Base-by-base conservation (phyloP, 2,329 filamentous ascomycete genomes). In the Calonectria pseudoturangicola region DNA sequence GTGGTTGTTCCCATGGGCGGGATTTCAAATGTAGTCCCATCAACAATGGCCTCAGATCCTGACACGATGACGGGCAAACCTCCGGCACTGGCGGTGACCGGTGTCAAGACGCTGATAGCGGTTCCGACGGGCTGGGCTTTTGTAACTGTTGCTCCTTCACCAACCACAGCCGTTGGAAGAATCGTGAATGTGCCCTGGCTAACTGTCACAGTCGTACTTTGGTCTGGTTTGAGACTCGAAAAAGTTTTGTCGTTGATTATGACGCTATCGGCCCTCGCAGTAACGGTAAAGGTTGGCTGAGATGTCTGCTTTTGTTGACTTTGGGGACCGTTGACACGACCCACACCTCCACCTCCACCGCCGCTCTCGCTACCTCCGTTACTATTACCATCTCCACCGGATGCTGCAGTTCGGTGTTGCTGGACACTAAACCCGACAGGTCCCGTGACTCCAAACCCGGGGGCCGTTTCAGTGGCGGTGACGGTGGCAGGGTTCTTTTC, bases 401-500 rank as follows among this genome's bases (percentile, higher is more conserved):
- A 21, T 13, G 69, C 72, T 33, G 68, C 73, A 4, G 75, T 76
- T 54, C 72, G 73, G 69, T 82, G 81, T 27, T 74, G 79, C 33
- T 70, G 68, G 58, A 65, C 75, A 39, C 72, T 65, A 12, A 68
- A 21, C 25, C 71, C 45, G 21, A 60, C 54, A 41, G 54, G 27
- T 12, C 68, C 68, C 45, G 48, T 65, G 13, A 56, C 56, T 4
- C 71, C 68, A 9, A 77, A 74, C 39, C 81, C 75, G 0, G 87
- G 87, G 6, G 83, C 80, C 5, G 79, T 72, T 18, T 85, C 80
- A 2, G 84, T 82, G 1, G 86, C 78, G 72, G 84, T 82, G 3
- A 89, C 84, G 18, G 90, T 87, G 10, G 86, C 85, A 0, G 89
- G 89, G 68, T 90, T 90, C 78, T 89, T 90, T 77, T 89, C 88